Base-by-base conservation (phyloP, 2,329 filamentous ascomycete genomes). In the Sarocladium kiliense region DNA sequence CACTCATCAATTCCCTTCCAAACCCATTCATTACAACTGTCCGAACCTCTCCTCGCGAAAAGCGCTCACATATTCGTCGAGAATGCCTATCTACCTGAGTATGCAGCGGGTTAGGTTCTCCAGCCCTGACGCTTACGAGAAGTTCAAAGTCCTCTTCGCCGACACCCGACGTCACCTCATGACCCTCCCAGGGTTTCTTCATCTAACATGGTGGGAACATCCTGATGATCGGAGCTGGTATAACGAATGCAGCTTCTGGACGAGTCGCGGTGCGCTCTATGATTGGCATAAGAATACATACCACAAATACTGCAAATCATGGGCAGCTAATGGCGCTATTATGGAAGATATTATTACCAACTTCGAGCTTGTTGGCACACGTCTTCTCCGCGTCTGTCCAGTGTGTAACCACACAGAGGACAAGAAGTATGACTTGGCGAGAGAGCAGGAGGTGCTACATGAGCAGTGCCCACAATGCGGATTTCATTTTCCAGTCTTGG, bases 341-440 rank as follows among this genome's bases (percentile, higher is more conserved):
- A 60, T 62, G 55, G 60, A 62, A 37, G 60, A 57, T 5, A 58
- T 62, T 2, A 56, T 57, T 3, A 61, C 57, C n/a, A 62, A 62
- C 26, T 62, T 57, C 14, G 57, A 62, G 54, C 60, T 62, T 5
- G 37, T 58, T 4, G 41, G 60, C 2, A 62, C 55, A 1, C 23
- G 58, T 0, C 25, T 62, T 1, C 55, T 62, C 9, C n/a, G 50
- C 2, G 55, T 62, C 1, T 62, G 57, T 7, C 55, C 60, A 2
- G 55, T 62, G 0, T 60, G 60, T 23, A 58, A 56, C 9, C 36
- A 54, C 3, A 58, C 60, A 1, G 50, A 60, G 25, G 60, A 60
- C 23, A 58, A 58, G 25, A 62, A 60, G 32, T 60, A 60, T 16
- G 60, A 59, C 16, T 47, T 62, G 3, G 60, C 57, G 5, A 53